These are phyloP conservation scores for Metarhizium brunneum DNA, from an alignment of 2,329 filamentous ascomycete species.

Conservation along the genomic window DNA sequence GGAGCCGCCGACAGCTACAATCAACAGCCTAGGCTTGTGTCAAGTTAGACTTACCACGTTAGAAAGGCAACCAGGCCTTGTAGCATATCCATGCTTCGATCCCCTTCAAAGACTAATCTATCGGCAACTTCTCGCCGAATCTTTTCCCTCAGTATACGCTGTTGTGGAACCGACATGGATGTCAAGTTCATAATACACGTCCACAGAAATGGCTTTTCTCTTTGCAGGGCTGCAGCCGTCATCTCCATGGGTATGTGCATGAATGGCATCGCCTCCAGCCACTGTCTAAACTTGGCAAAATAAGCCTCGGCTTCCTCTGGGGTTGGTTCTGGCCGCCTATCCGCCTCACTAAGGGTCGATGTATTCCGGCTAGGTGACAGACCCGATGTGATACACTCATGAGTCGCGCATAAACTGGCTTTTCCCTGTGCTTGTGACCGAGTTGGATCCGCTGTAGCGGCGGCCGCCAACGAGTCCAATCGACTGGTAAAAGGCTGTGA, in stretches of 20 bases:
- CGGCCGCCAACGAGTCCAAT: conserved; percentile 27
- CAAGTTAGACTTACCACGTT: not conserved
- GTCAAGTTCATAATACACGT: conserved; percentile 38
- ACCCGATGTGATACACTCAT: not conserved
- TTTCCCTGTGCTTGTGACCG: not conserved
- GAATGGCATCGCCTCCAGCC: conserved; percentile 35
- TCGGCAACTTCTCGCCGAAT: conserved; percentile 34
- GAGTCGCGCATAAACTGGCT: not conserved
- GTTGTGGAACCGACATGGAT: conserved; percentile 30
- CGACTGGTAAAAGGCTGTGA: conserved; percentile 16
- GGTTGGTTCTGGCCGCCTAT: conserved; percentile 19
- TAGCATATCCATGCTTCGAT: conserved; percentile 42
- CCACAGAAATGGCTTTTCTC: conserved; percentile 39
- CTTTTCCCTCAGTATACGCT: conserved; percentile 28
- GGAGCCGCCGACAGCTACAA: not conserved
- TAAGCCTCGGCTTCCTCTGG: conserved; percentile 27
- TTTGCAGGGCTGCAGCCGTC: conserved; percentile 28
- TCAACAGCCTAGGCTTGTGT: not conserved
- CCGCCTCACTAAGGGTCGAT: conserved; percentile 8
- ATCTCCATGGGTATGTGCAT: conserved; percentile 28
- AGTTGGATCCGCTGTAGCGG: conserved; percentile 19
- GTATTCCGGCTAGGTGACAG: not conserved
- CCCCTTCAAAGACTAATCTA: conserved; percentile 37
- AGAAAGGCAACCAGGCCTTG: conserved; percentile 34
- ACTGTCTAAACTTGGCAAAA: conserved; percentile 31